Evolutionary conservation across 495 filamentous ascomycete genomes (phyloP).

Genomic region (Haplographium delicatum): DNA sequence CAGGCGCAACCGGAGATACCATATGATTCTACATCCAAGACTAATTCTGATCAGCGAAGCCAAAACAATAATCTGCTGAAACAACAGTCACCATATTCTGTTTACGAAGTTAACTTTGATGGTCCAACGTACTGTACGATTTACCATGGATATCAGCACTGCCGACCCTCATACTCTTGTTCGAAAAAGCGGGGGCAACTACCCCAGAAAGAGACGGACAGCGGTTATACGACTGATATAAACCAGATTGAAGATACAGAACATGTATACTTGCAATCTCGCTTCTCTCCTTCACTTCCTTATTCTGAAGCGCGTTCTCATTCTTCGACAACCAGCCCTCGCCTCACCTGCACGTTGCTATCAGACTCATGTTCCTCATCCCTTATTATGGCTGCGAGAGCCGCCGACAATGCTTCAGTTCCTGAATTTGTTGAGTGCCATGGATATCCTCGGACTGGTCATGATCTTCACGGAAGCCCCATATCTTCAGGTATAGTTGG

Average conservation of each 20-base stretch:
- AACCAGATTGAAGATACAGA: conserved; percentile 13
- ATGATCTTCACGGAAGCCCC: conserved; percentile 12
- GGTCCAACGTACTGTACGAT: conserved; percentile 29
- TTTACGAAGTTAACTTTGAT: conserved; percentile 25
- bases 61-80: neutral
- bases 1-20: neutral
- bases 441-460: conserved; percentile 22
- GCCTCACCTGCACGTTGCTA: neutral
- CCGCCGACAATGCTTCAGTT: neutral
- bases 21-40: neutral
- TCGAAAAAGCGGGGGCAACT: neutral
- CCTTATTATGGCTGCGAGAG: neutral
- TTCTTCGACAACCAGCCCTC: neutral
- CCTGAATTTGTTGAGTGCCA: conserved; percentile 19
- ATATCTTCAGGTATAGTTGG: conserved; percentile 14
- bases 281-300: neutral
- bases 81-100: no score
- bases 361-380: neutral
- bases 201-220: conserved; percentile 22
- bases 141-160: conserved; percentile 30
- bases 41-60: neutral
- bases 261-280: neutral
- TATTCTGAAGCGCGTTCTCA: neutral
- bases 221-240: conserved; percentile 18
- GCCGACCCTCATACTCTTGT: conserved; percentile 28